Base-by-base conservation (phyloP, 805 yeast genomes). In the Trichomonascus vanleenenianus region DNA sequence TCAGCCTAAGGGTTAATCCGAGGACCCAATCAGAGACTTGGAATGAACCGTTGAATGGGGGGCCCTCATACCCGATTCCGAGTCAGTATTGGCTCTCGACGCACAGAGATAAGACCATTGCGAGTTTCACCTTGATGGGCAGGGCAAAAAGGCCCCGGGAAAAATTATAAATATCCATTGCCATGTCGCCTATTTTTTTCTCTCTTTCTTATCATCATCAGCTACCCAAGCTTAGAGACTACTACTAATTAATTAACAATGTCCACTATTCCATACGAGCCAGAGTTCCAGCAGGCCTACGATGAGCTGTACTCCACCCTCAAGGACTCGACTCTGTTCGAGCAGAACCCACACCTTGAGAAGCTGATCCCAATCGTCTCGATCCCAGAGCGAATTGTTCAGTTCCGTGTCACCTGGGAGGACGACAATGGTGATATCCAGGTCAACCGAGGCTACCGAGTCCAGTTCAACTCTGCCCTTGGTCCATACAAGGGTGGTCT, bases 401-500 rank as follows among this genome's bases (percentile, higher is more conserved):
- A 88, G 71, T 91, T 91, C 84, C 83, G 97, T 74, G 97, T 93
- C 47, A 78, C 83, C 46, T 91, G 98, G 98, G 97, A 93, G 73
- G 86, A 91, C 66, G 98, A 93, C 74, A 73, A 81, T 58, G 95
- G 96, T 60, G 81, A 76, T 62, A 73, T 85, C 63, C 91, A 88
- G 74, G 95, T 91, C 56, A 93, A 93, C 81, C 79, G 88, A 58
- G 98, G 97, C 68, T 91, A 78, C 88, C 81, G 98, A 74, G 97
- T 91, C 53, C 98, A 91, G 75, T 91, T 86, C 79, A 91, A 88
- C 82, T 87, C 96, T 46, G 95, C 97, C 46, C 77, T 93, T 56
- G 98, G 98, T 66, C 98, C 98, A 60, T 91, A 87, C 85, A 91
- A 91, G 76, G 98, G 98, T 66, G 98, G 98, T 67, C 78, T 91